Percentiles rank a stretch among this genome's conserved stretches.
These are phyloP conservation scores for Tetrapyrgos nigripes DNA, from an alignment of 1,284 basidiomycete genomes.

Conservation along the genomic window DNA sequence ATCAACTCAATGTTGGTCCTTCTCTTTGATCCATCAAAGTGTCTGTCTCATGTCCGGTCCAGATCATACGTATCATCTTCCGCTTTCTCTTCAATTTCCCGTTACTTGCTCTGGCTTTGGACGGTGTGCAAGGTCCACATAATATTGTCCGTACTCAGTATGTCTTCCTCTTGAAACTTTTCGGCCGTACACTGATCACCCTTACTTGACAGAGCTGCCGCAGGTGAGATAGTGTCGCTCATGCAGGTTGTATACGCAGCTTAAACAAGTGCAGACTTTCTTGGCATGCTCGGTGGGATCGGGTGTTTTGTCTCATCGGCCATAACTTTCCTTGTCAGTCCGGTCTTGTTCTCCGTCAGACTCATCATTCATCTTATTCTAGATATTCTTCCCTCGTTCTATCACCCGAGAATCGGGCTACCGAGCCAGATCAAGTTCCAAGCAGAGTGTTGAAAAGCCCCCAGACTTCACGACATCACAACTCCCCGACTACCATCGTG, in stretches of 20 bases:
- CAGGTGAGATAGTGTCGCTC: slow-evolving; percentile 47
- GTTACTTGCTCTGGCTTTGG: slow-evolving; percentile 65
- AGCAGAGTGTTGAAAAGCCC: slow-evolving; percentile 27
- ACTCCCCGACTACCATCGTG: slow-evolving; percentile 31
- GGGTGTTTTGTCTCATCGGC: slow-evolving; percentile 78
- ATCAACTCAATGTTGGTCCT: slow-evolving; percentile 71
- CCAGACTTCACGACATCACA: slow-evolving; percentile 26
- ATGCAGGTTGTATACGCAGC: slow-evolving; percentile 35
- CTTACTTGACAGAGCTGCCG: slow-evolving; percentile 13
- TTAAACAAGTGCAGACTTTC: slow-evolving; percentile 52
- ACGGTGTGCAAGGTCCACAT: slow-evolving; percentile 58
- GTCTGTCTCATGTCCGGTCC: slow-evolving; percentile 5
- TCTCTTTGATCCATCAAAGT: slow-evolving; percentile 1
- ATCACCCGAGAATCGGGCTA: slow-evolving; percentile 67
- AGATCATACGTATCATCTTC: slow-evolving; percentile 71
- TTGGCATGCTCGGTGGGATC: slow-evolving; percentile 70
- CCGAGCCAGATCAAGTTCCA: slow-evolving; percentile 41
- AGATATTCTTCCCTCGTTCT: slow-evolving; percentile 82
- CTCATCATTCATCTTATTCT: slow-evolving; percentile 1
- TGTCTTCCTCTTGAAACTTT: slow-evolving; percentile 35
- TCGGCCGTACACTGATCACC: background rate
- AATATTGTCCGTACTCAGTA: slow-evolving; percentile 59
- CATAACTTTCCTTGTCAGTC: slow-evolving; percentile 71
- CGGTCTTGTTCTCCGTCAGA: slow-evolving; percentile 1
- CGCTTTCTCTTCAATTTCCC: slow-evolving; percentile 74